phyloP scores from a whole-genome alignment of 768 basidiomycete species.

The Serendipita sp. region DNA sequence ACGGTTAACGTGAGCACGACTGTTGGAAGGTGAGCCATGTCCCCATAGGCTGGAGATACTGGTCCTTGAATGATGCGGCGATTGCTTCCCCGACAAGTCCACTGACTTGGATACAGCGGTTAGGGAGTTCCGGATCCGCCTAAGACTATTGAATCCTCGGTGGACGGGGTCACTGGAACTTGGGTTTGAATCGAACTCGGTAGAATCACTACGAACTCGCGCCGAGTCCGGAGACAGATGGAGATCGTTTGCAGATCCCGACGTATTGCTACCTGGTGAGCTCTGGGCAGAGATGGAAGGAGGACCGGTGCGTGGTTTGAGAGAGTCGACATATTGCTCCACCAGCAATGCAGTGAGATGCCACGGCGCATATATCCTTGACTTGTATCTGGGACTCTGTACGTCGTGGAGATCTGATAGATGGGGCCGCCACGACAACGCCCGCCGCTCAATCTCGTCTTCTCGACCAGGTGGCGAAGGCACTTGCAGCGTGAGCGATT shows the following conservation, averaged over 20 bases:
- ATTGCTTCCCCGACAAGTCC: background rate
- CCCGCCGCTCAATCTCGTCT: background rate
- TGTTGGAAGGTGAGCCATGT: background rate
- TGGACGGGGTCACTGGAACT: background rate
- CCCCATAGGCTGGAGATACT: background rate
- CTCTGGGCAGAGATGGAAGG: background rate
- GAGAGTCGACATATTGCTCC: background rate
- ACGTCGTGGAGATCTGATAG: background rate
- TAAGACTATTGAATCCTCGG: background rate
- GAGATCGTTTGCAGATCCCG: background rate
- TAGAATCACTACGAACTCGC: background rate
- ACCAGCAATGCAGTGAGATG: background rate
- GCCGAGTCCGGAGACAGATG: background rate
- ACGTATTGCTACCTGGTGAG: background rate
- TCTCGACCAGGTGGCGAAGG: background rate
- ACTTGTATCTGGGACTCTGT: background rate
- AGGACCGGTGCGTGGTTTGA: background rate
- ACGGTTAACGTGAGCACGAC: background rate
- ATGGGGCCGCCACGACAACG: background rate
- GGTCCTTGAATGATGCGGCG: background rate
- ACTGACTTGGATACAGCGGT: conserved; percentile 2
- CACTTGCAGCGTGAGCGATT: background rate
- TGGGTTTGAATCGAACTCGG: background rate
- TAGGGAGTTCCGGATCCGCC: background rate
- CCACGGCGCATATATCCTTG: conserved; percentile 3